Percentiles rank a stretch among this genome's conserved stretches.
These are phyloP conservation scores for Leccinum longicurvipes DNA, from an alignment of 768 basidiomycete species.

Conservation along the genomic window DNA sequence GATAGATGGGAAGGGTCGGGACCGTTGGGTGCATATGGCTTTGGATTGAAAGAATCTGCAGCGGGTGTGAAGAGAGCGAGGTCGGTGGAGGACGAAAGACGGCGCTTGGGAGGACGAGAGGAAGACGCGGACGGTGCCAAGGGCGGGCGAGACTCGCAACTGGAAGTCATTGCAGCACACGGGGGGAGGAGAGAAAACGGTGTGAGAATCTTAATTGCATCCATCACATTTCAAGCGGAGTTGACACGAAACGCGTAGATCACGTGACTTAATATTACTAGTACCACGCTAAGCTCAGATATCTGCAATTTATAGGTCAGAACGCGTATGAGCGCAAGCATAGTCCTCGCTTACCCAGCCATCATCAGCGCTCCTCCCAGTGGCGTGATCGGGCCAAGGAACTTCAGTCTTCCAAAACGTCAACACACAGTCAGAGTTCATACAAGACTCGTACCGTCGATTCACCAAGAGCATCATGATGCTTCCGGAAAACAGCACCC, in stretches of 20 bases:
- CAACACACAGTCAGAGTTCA: background rate
- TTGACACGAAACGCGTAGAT: slow-evolving; percentile 42
- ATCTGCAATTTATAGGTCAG: slow-evolving; percentile 35
- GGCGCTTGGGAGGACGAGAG: slow-evolving; percentile 45
- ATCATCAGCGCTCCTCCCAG: slow-evolving; percentile 64
- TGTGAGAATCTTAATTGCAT: slow-evolving; percentile 18
- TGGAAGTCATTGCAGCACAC: background rate
- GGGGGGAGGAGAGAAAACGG: slow-evolving; percentile 16
- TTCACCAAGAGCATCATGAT: slow-evolving; percentile 55
- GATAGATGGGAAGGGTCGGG: slow-evolving; percentile 19
- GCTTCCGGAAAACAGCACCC: slow-evolving; percentile 59
- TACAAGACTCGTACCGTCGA: slow-evolving; percentile 29
- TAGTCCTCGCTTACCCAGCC: slow-evolving; percentile 51
- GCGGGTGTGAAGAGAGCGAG: slow-evolving; percentile 62
- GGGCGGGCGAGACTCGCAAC: slow-evolving; percentile 2
- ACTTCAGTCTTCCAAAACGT: slow-evolving; percentile 36
- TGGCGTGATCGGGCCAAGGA: slow-evolving; percentile 65
- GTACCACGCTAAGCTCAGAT: slow-evolving; percentile 50
- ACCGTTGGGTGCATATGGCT: slow-evolving; percentile 52
- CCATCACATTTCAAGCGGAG: slow-evolving; percentile 41
- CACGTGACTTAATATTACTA: slow-evolving; percentile 35
- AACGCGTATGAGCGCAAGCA: background rate
- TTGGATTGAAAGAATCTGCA: slow-evolving; percentile 61
- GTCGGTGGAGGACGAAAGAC: slow-evolving; percentile 43
- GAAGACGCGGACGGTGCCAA: slow-evolving; percentile 22